Conservation (phyloP, 2,329 filamentous ascomycete species). For the Seiridium unicorne region DNA sequence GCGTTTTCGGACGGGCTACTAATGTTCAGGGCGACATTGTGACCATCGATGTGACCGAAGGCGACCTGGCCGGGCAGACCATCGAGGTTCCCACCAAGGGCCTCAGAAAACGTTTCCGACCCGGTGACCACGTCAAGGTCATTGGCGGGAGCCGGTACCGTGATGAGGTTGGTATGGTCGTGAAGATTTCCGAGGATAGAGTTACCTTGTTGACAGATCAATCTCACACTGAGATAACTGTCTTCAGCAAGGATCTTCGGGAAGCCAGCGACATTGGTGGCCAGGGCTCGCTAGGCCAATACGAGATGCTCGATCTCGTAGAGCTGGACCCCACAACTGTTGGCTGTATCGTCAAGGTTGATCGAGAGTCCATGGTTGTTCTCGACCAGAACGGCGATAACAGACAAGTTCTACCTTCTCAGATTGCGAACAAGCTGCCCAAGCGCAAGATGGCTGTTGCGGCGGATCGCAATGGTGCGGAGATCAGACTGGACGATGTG, state of each 20-base stretch:
- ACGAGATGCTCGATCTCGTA: conserved; percentile 88
- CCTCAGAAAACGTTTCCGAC: conserved; percentile 85
- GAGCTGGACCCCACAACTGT: conserved; percentile 92
- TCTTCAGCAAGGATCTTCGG: conserved; percentile 95
- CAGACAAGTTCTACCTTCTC: conserved; percentile 81
- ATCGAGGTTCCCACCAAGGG: conserved; percentile 93
- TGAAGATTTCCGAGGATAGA: conserved; percentile 87
- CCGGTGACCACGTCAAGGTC: conserved; percentile 98
- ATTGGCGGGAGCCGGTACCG: conserved; percentile 92
- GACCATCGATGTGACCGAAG: conserved; percentile 80
- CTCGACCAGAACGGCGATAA: conserved; percentile 87
- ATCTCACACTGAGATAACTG: conserved; percentile 89
- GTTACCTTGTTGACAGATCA: conserved; percentile 93
- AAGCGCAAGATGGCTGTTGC: conserved; percentile 82
- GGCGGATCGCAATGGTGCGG: conserved; percentile 87
- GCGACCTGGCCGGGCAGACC: conserved; percentile 75
- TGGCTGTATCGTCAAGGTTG: conserved; percentile 90
- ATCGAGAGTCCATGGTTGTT: conserved; percentile 86
- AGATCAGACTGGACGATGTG: conserved; percentile 88
- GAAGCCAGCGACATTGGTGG: conserved; percentile 91
- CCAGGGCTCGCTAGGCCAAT: conserved; percentile 81
- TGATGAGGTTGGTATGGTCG: conserved; percentile 96
- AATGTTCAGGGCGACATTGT: conserved; percentile 92
- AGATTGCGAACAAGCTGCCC: conserved; percentile 86
- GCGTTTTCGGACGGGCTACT: conserved; percentile 80